Evolutionary conservation across 2,329 filamentous ascomycete species (phyloP).

Genomic region (Ophiostoma perfectum): DNA sequence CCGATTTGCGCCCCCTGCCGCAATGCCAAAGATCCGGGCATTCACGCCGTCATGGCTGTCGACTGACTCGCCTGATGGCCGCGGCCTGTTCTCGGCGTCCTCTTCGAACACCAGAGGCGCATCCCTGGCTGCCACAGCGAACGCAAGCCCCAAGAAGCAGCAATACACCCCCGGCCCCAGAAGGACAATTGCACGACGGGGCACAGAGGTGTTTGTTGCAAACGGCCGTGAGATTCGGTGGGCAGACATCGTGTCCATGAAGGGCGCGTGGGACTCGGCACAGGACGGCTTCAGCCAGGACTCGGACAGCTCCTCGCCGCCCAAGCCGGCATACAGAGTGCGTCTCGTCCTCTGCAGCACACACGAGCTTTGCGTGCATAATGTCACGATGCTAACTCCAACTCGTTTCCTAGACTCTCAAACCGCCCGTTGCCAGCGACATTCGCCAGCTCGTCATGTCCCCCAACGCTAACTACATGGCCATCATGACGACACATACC

Average conservation of each 20-base stretch:
- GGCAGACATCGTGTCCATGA: conserved; percentile 76
- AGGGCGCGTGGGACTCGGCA: conserved; percentile 52
- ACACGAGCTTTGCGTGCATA: background rate
- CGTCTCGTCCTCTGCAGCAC: conserved; percentile 7
- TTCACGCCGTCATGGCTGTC: conserved; percentile 81
- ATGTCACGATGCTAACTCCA: background rate
- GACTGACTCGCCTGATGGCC: conserved; percentile 67
- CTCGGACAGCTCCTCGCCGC: conserved; percentile 24
- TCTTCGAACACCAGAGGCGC: conserved; percentile 33
- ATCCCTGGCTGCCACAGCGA: conserved; percentile 34
- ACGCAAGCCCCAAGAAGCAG: conserved; percentile 39
- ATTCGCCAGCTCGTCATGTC: conserved; percentile 84
- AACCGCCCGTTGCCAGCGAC: conserved; percentile 69
- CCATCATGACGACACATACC: conserved; percentile 80
- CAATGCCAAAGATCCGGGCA: conserved; percentile 79
- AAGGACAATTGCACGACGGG: conserved; percentile 70
- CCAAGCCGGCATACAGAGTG: conserved; percentile 42
- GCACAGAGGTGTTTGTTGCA: conserved; percentile 83
- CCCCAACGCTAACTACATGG: conserved; percentile 73
- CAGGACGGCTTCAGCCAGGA: conserved; percentile 28
- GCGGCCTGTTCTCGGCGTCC: conserved; percentile 64
- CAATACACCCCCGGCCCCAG: conserved; percentile 43
- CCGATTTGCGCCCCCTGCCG: conserved; percentile 19
- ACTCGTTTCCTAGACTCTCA: conserved; percentile 55
- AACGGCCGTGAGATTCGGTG: conserved; percentile 87